These are phyloP conservation scores for Ceratocystis huliohia DNA, from an alignment of 2,329 filamentous ascomycete genomes.

Conservation along the genomic window DNA sequence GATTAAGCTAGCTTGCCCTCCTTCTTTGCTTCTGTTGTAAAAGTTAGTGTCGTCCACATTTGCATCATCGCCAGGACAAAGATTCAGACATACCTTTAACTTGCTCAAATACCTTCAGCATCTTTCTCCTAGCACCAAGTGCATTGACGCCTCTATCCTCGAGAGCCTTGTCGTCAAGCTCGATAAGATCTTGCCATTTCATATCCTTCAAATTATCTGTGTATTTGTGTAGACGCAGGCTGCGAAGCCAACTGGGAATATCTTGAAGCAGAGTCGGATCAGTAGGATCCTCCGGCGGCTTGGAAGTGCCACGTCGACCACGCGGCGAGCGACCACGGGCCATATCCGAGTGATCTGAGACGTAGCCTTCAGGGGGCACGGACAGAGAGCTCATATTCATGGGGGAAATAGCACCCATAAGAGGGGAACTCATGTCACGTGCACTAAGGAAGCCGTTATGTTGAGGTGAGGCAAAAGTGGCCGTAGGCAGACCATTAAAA, in stretches of 20 bases:
- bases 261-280: constrained; percentile 83
- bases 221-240: constrained; percentile 92
- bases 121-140: constrained; percentile 86
- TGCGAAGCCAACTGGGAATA: constrained; percentile 91
- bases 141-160: constrained; percentile 92
- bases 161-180: constrained; percentile 82
- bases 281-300: constrained; percentile 94
- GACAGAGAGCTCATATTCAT: constrained; percentile 63
- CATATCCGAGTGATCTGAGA: constrained; percentile 90
- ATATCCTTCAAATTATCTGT: constrained; percentile 96
- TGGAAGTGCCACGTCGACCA: constrained; percentile 84
- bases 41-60: neutral
- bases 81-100: constrained; percentile 51
- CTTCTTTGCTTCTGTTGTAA: constrained; percentile 19
- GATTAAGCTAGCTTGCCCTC: constrained; percentile 20
- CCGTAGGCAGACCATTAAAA: constrained; percentile 34
- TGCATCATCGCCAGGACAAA: neutral
- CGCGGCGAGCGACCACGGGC: constrained; percentile 80
- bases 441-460: constrained; percentile 89
- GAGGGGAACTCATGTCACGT: constrained; percentile 62
- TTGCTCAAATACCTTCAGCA: constrained; percentile 98
- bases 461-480: constrained; percentile 72
- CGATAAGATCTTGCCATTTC: constrained; percentile 86
- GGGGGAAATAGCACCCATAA: constrained; percentile 56
- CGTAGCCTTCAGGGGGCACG: constrained; percentile 65